Evolutionary conservation across 352 stramenopile genomes (phyloP).

Genomic region (Aphanomyces invadans): DNA sequence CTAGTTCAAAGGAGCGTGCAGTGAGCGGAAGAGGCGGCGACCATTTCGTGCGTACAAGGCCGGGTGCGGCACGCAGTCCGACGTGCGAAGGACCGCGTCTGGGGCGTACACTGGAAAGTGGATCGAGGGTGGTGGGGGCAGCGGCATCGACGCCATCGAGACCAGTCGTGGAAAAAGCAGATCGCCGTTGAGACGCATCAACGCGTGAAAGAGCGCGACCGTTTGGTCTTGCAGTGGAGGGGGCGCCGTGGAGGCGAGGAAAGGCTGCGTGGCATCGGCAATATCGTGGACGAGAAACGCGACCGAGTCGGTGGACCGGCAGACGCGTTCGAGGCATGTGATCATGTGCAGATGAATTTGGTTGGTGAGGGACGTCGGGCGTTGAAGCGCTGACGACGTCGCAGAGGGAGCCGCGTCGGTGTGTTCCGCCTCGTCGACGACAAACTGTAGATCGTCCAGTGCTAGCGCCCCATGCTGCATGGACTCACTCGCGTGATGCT

Average conservation of each 20-base stretch:
- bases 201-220: not conserved
- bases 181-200: conserved; percentile 6
- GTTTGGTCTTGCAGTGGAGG: conserved; percentile 2
- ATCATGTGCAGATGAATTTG: conserved; percentile 3
- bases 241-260: not conserved
- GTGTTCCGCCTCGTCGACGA: too few relatives aligned
- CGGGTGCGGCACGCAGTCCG: not conserved
- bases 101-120: not conserved
- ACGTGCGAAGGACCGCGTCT: not conserved
- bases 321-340: conserved; percentile 4
- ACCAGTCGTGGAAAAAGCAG: conserved; percentile 8
- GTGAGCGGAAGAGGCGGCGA: not conserved
- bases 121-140: not conserved
- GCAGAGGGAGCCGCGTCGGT: too few relatives aligned
- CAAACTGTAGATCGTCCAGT: not conserved
- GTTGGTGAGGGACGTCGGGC: not conserved
- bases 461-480: not conserved
- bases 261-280: not conserved
- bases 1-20: too few relatives aligned
- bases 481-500: not conserved
- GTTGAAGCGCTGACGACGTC: not conserved
- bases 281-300: not conserved
- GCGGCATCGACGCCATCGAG: not conserved
- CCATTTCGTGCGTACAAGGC: not conserved
- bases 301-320: not conserved